A percentile compares a stretch with the other conserved stretches of the same genome.
phyloP scores from a whole-genome alignment of 257 asterid genomes.

The Jaltomata sinuosa region DNA sequence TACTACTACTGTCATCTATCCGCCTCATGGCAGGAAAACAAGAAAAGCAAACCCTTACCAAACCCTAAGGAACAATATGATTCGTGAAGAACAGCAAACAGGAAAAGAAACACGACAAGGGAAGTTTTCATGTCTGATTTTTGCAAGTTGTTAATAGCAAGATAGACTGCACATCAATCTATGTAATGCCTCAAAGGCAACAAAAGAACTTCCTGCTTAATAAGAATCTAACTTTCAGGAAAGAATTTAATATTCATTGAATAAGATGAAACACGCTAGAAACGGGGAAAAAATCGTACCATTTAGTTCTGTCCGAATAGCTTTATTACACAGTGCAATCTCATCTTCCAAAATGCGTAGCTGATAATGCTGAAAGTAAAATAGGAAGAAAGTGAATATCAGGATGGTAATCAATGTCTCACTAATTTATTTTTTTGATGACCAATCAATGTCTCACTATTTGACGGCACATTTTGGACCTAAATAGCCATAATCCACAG shows the following conservation, averaged over 20 bases:
- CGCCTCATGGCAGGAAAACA: not conserved
- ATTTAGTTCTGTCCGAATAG: slow-evolving; percentile 12
- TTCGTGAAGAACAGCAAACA: not conserved
- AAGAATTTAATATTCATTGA: not conserved
- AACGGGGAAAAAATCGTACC: slow-evolving; percentile 8
- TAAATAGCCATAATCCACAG: not conserved
- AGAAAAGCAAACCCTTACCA: not conserved
- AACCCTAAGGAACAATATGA: not conserved
- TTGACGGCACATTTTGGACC: not conserved
- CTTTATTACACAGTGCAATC: slow-evolving; percentile 15
- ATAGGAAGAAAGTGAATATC: not conserved
- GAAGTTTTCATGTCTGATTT: not conserved
- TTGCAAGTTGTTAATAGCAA: not conserved
- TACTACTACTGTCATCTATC: not conserved
- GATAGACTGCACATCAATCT: not conserved
- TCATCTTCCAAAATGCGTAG: slow-evolving; percentile 10
- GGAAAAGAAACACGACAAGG: not conserved
- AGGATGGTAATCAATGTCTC: not conserved
- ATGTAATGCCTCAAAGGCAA: not conserved
- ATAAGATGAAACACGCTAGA: not conserved
- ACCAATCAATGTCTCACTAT: not conserved
- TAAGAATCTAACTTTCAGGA: not conserved
- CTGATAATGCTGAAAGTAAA: slow-evolving; percentile 16
- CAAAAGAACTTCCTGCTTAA: not conserved
- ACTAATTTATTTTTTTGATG: no score